phyloP scores from a whole-genome alignment of 345 rosid species.

The Isatis tinctoria region DNA sequence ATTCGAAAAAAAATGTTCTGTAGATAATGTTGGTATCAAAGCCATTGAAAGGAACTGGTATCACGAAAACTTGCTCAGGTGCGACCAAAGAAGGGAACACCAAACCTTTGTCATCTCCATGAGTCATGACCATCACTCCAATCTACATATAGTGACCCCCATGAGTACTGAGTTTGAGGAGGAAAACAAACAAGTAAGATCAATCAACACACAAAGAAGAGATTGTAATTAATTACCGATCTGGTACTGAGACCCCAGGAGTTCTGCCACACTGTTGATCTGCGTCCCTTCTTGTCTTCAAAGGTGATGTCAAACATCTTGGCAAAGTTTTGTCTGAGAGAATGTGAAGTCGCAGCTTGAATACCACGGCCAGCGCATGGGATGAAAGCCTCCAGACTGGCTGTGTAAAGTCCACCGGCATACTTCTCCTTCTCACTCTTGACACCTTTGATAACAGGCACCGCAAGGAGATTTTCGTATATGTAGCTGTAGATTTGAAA shows the following conservation, averaged over 20 bases:
- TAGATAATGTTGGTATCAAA: conserved; percentile 60
- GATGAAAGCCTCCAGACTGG: conserved; percentile 96
- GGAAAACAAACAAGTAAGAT: neutral
- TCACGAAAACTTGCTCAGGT: conserved; percentile 73
- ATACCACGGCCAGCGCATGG: conserved; percentile 96
- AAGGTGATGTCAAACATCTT: conserved; percentile 89
- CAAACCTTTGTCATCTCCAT: too few relatives aligned
- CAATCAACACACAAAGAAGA: neutral
- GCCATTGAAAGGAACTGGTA: conserved; percentile 94
- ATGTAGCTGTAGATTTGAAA: conserved; percentile 83
- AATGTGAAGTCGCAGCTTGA: conserved; percentile 99
- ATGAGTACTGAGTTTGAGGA: conserved; percentile 49
- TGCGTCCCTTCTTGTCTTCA: conserved; percentile 91
- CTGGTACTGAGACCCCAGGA: conserved; percentile 97
- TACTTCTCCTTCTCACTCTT: conserved; percentile 97
- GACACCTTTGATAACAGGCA: conserved; percentile 88
- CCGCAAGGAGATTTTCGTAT: conserved; percentile 90
- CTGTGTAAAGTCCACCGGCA: conserved; percentile 97
- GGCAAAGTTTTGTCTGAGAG: conserved; percentile 92
- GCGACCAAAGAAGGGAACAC: too few relatives aligned
- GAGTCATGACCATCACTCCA: too few relatives aligned
- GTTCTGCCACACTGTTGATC: conserved; percentile 93
- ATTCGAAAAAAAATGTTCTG: too few relatives aligned
- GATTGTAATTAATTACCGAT: conserved; percentile 36
- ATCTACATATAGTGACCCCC: conserved; percentile 65